These are phyloP conservation scores for Ganoderma sinense DNA, from an alignment of 1,284 basidiomycete species.

Conservation along the genomic window DNA sequence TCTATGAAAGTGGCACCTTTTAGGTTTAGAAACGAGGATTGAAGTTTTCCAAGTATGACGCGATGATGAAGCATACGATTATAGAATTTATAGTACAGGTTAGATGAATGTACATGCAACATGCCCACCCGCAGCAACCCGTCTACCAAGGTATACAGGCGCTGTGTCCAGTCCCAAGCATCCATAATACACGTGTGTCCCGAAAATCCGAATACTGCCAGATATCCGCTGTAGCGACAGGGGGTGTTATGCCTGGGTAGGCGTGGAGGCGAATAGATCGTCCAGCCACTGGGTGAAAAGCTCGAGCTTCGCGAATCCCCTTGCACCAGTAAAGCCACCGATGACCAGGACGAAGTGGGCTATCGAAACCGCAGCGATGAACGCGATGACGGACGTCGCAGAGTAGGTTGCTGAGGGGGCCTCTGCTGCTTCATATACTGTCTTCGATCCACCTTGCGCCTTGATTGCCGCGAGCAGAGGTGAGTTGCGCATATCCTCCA, in stretches of 20 bases:
- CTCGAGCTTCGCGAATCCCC: constrained; percentile 55
- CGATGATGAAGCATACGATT: background rate
- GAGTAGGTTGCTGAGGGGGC: constrained; percentile 37
- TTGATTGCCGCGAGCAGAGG: constrained; percentile 14
- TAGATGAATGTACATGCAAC: background rate
- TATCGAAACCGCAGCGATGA: constrained; percentile 57
- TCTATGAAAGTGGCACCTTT: background rate
- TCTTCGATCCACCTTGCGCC: constrained; percentile 26
- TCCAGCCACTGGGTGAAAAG: constrained; percentile 50
- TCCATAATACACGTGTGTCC: background rate
- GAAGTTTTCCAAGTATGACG: background rate
- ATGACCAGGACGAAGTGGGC: constrained; percentile 59
- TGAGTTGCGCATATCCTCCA: constrained; percentile 23
- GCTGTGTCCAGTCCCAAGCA: background rate
- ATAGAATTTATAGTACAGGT: background rate
- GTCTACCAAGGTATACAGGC: background rate
- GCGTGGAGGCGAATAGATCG: constrained; percentile 14
- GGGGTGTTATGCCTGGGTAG: constrained; percentile 15
- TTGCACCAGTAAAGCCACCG: constrained; percentile 57
- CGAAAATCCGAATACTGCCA: background rate
- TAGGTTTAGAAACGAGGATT: background rate
- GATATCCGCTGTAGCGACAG: background rate
- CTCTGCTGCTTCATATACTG: constrained; percentile 28
- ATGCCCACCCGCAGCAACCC: background rate
- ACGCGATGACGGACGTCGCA: constrained; percentile 49